Percentiles rank a stretch among this genome's conserved stretches.
phyloP scores from a whole-genome alignment of 352 stramenopile species.

The Thraustochytrium sp. region DNA sequence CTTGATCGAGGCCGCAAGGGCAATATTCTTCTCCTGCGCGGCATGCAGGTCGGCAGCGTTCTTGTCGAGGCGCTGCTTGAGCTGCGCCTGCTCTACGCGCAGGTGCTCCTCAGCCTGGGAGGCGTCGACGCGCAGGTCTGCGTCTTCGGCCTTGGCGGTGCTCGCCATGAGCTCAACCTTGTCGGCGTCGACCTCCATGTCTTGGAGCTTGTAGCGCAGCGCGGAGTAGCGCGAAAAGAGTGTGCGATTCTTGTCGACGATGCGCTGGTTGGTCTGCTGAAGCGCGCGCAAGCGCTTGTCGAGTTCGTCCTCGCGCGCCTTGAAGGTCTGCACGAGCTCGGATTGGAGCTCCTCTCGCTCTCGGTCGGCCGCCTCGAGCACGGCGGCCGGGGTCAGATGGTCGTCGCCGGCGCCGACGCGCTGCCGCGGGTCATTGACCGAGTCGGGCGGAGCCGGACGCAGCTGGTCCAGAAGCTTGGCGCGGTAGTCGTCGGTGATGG shows the following conservation, averaged over 20 bases:
- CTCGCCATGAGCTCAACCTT: background rate
- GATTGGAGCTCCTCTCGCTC: slow-evolving; percentile 6
- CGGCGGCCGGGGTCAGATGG: background rate
- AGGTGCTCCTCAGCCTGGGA: slow-evolving; percentile 20
- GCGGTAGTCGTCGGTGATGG: slow-evolving; percentile 10
- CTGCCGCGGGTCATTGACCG: no score
- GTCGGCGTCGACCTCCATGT: slow-evolving; percentile 22
- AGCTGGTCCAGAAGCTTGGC: slow-evolving; percentile 7
- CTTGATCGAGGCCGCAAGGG: background rate
- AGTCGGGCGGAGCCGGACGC: no score
- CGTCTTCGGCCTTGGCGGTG: background rate
- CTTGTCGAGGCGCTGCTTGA: background rate
- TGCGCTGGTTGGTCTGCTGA: slow-evolving; percentile 18
- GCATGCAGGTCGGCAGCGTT: background rate
- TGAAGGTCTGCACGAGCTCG: slow-evolving; percentile 33
- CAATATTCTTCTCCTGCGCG: slow-evolving; percentile 30
- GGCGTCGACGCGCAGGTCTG: background rate
- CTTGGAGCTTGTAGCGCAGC: background rate
- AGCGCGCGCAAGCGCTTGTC: background rate
- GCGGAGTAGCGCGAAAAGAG: slow-evolving; percentile 5
- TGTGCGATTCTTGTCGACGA: slow-evolving; percentile 31
- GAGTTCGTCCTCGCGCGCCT: background rate
- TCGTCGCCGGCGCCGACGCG: background rate
- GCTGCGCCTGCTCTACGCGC: background rate
- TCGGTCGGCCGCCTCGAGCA: background rate